Base-by-base conservation (phyloP, 805 yeast genomes). In the Starmerella stigmatis region DNA sequence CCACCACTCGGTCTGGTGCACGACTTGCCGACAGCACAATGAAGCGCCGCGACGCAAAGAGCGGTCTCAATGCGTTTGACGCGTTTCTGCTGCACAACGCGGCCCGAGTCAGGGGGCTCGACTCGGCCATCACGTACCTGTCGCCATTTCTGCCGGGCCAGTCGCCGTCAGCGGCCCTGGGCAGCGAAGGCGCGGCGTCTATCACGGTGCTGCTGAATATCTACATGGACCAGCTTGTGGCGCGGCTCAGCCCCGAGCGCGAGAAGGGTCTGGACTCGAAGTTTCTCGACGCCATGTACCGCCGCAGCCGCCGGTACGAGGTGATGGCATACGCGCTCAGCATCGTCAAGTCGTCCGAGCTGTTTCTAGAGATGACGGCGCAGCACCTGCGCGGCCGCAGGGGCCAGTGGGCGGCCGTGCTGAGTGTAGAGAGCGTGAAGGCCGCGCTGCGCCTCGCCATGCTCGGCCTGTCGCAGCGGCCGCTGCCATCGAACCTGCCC, bases 141-240 rank as follows among this genome's bases (percentile, higher is more conserved):
- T 57, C 62, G 10, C 60, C 61, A 44, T 49, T 67, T 28, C 49
- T 64, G 11, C 70, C 71, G 1, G 68, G 69, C 5, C 64, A 65
- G 43, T 60, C 60, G 48, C 59, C 66, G 31, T 61, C 65, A 19
- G 64, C 61, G 26, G 71, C 67, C 51, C 49, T 66, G 17, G 60
- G 60, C 6, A 48, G 68, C 4, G 71, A 66, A 51, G 56, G 60
- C 9, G 55, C 58, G 8, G 62, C 56, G 25, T 56, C 68, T 7
- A 36, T 50, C 5, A 52, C 65, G n/a, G 60, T 63, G 44, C 53
- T 66, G 7, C 45, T 67, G 26, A 65, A 64, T 12, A 32, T 62
- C 19, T 67, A 64, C 49, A 68, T 66, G 44, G 66, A 66, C 52
- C 53, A 62, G 13, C 54, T 66, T 12, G 51, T 66, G 5, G 57